Evolutionary conservation across 805 yeast species (phyloP).

Genomic region (Starmerella potacharoeniae): DNA sequence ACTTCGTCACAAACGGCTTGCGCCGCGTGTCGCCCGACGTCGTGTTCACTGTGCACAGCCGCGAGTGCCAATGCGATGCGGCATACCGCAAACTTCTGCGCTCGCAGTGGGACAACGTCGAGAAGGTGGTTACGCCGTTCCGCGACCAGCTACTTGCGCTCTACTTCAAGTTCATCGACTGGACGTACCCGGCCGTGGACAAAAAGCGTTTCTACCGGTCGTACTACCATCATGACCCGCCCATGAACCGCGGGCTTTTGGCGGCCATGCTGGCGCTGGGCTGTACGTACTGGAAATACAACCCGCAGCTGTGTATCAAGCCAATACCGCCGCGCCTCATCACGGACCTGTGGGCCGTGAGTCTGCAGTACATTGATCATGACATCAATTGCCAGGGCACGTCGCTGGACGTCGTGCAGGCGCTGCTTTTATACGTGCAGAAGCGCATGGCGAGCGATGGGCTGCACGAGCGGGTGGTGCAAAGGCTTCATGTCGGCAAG

Average conservation of each 20-base stretch:
- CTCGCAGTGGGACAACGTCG: conserved; percentile 9
- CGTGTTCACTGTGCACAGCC: conserved; percentile 11
- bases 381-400: conserved; percentile 25
- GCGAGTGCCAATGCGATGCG: conserved; percentile 21
- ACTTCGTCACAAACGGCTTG: conserved; percentile 26
- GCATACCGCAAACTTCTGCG: conserved; percentile 21
- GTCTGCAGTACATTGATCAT: conserved; percentile 24
- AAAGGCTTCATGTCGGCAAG: conserved; percentile 24
- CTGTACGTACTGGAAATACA: conserved; percentile 30
- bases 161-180: conserved; percentile 28
- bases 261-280: conserved; percentile 29
- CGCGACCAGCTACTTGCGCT: conserved; percentile 26
- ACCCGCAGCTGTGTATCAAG: conserved; percentile 25
- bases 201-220: conserved; percentile 25
- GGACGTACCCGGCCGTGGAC: conserved; percentile 30
- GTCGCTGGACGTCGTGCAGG: conserved; percentile 27
- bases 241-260: conserved; percentile 26
- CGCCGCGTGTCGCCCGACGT: conserved; percentile 17
- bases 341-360: conserved; percentile 24
- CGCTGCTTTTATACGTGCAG: conserved; percentile 27
- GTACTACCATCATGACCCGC: conserved; percentile 23
- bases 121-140: conserved; percentile 17
- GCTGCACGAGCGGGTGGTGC: conserved; percentile 24
- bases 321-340: conserved; percentile 25
- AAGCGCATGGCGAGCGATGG: conserved; percentile 26